Base-by-base conservation (phyloP, 1,284 basidiomycete species). In the Volvariella volvacea region DNA sequence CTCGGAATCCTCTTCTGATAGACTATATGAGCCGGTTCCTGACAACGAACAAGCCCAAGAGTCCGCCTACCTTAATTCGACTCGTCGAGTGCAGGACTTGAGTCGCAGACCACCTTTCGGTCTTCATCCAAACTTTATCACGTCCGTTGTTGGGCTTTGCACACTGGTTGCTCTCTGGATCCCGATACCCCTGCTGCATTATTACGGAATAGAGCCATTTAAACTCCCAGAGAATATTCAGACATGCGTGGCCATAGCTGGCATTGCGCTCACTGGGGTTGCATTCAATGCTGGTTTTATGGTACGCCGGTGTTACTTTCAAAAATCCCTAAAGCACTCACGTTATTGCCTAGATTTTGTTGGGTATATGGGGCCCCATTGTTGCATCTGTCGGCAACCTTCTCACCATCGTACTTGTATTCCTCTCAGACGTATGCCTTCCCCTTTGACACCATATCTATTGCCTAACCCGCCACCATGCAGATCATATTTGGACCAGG, bases 291-390 rank as follows among this genome's bases (percentile, higher is more conserved):
- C 80, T 0, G 80, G 83, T 0, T 77, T 86, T 56, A 88, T 91
- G 86, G 83, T 83, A 55, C 41, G 69, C 48, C 28, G 42, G 20
- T 44, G 37, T 41, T 38, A 12, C 43, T 39, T 41, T 16, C 37
- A 37, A 46, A 39, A 40, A 28, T 33, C 42, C 41, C 25, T 6
- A 12, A 28, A 28, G 6, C 6, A 28, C 25, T 28, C 25, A 28
- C 25, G 6, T 28, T 12, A 28, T 47, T 39, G 28, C 45, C 10
- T 49, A 90, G 88, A 75, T 88, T 44, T 65, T 92, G 1, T 62
- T 92, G 32, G 83, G 82, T 15, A 58, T 85, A 10, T 92, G 88
- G 89, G 91, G 90, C 4, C 88, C 90, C 1, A 79, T 92, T 37
- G 74, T 90, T 41, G 79, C 79, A n/a, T 88, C 86, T 6, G 88